phyloP scores from a whole-genome alignment of 2,329 filamentous ascomycete genomes.

The Diaporthe aspalathi region DNA sequence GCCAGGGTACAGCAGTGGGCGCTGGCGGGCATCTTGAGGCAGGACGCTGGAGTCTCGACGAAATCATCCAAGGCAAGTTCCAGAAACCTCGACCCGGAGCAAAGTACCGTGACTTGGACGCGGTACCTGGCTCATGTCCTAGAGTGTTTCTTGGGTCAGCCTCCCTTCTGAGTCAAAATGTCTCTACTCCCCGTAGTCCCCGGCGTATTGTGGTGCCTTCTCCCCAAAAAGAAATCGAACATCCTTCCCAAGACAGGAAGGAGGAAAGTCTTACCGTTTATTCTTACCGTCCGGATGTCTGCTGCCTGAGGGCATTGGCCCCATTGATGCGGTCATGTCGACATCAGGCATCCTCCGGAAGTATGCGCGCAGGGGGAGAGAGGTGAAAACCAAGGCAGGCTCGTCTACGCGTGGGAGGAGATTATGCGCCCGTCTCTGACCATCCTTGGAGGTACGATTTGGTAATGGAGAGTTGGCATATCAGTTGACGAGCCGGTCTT shows the following conservation, averaged over 20 bases:
- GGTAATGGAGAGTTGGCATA: constrained; percentile 4
- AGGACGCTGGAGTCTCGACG: background rate
- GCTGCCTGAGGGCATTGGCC: constrained; percentile 3
- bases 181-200: constrained; percentile 25
- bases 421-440: constrained; percentile 16
- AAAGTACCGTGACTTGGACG: constrained; percentile 9
- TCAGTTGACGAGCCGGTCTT: background rate
- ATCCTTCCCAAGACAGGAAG: constrained; percentile 16
- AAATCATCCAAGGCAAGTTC: constrained; percentile 2
- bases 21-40: background rate
- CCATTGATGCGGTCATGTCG: constrained; percentile 18
- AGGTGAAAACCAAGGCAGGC: background rate
- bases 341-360: constrained; percentile 12
- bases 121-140: constrained; percentile 5
- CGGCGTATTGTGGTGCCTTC: constrained; percentile 19
- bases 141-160: background rate
- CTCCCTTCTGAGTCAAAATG: constrained; percentile 29
- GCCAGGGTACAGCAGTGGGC: background rate
- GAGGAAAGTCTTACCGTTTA: constrained; percentile 24
- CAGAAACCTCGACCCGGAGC: background rate
- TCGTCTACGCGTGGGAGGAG: background rate
- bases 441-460: background rate
- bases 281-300: constrained; percentile 21
- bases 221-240: background rate
- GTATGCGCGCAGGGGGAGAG: background rate